phyloP scores from a whole-genome alignment of 331 rosid species.

The Rhamnella rubrinervis region DNA sequence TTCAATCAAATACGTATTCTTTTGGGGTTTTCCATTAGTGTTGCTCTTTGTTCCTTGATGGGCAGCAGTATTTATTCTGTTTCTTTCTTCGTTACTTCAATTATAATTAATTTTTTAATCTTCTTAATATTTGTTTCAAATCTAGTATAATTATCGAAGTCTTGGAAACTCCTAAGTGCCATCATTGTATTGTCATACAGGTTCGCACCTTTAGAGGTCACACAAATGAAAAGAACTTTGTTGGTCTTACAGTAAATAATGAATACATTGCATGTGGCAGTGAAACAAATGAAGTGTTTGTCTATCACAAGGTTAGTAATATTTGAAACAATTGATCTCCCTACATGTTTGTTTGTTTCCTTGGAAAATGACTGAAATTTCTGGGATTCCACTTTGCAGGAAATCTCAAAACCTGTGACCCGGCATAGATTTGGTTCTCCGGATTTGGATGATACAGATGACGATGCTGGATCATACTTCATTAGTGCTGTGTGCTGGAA shows the following conservation, averaged over 20 bases:
- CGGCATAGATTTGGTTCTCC: constrained; percentile 86
- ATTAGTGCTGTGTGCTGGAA: constrained; percentile 99
- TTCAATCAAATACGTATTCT: background rate
- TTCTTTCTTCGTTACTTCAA: background rate
- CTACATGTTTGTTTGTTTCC: background rate
- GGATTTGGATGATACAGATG: constrained; percentile 66
- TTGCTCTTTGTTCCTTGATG: background rate
- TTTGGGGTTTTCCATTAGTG: background rate
- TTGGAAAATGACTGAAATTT: constrained; percentile 20
- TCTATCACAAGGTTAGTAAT: constrained; percentile 83
- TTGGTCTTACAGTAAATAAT: constrained; percentile 84
- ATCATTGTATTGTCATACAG: constrained; percentile 25
- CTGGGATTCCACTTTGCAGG: constrained; percentile 45
- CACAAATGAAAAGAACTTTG: constrained; percentile 93
- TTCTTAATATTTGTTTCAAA: background rate
- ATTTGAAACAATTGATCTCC: constrained; percentile 7
- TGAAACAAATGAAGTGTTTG: constrained; percentile 89
- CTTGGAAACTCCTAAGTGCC: background rate
- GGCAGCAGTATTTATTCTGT: background rate
- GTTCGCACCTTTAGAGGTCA: constrained; percentile 93
- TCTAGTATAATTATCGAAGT: background rate
- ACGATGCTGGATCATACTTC: constrained; percentile 81
- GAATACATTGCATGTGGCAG: constrained; percentile 96
- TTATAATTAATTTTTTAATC: too few relatives aligned
- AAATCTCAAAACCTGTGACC: constrained; percentile 81